A percentile compares a stretch with the other conserved stretches of the same genome.
Conservation (phyloP, 2,329 filamentous ascomycete species). For the Aaosphaeria pasadenensis region DNA sequence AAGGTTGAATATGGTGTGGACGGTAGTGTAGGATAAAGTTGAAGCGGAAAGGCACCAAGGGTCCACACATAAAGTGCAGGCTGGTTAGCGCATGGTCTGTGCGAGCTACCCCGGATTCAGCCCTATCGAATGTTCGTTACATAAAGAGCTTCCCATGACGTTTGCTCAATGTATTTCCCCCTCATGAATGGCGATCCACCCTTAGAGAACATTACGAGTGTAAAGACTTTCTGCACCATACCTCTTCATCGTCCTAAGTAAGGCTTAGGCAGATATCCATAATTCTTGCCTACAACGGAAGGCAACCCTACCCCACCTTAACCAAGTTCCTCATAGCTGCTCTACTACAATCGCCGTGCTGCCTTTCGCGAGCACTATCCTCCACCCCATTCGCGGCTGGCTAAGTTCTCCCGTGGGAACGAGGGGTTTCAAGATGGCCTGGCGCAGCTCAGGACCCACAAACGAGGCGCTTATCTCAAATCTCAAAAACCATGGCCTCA, state of each 20-base stretch:
- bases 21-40: too few species aligned
- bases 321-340: slow-evolving; percentile 1
- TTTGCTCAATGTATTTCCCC: too few species aligned
- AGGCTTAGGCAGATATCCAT: too few species aligned
- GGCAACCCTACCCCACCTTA: too few species aligned
- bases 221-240: too few species aligned
- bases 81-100: background rate
- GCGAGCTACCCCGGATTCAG: slow-evolving; percentile 11
- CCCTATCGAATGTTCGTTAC: background rate
- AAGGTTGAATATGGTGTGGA: background rate
- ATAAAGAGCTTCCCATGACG: too few species aligned
- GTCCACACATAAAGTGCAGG: too few species aligned
- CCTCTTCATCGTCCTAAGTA: too few species aligned
- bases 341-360: slow-evolving; percentile 16
- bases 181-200: too few species aligned
- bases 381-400: slow-evolving; percentile 15
- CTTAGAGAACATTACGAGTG: too few species aligned
- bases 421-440: slow-evolving; percentile 67
- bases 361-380: slow-evolving; percentile 14
- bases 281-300: too few species aligned
- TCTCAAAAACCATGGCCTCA: slow-evolving; percentile 67
- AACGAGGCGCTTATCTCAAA: slow-evolving; percentile 79
- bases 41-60: too few species aligned
- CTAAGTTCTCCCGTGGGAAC: slow-evolving; percentile 1
- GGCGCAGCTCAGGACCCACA: slow-evolving; percentile 73